phyloP scores from a whole-genome alignment of 192 early-diverging fungal species.

The Backusella morwellensis region DNA sequence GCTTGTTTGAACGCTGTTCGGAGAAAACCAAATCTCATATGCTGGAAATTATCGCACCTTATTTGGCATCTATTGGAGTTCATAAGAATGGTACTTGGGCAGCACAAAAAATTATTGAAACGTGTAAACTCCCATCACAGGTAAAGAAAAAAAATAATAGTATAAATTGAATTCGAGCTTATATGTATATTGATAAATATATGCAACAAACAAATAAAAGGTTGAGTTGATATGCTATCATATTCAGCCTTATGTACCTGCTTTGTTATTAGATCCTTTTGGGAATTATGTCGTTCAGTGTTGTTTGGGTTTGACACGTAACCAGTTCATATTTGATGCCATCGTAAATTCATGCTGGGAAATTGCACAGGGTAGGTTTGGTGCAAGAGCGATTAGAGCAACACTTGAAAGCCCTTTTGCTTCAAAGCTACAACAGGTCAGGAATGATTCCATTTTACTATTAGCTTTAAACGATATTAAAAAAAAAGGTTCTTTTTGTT shows the following conservation, averaged over 20 bases:
- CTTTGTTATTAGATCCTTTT: conserved; percentile 91
- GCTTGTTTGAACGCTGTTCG: conserved; percentile 76
- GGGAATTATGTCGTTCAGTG: conserved; percentile 99
- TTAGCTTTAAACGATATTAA: background rate
- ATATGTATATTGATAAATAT: conserved; percentile 34
- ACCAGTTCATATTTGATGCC: conserved; percentile 96
- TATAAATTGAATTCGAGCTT: background rate
- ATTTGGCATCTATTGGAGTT: conserved; percentile 85
- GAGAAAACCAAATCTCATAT: conserved; percentile 70
- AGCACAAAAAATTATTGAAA: conserved; percentile 93
- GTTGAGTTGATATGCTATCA: conserved; percentile 57
- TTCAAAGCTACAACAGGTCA: conserved; percentile 73
- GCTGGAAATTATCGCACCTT: conserved; percentile 72
- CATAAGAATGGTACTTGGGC: conserved; percentile 99
- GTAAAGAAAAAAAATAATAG: conserved; percentile 6
- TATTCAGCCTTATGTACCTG: conserved; percentile 72
- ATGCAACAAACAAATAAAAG: conserved; percentile 30
- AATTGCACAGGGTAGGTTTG: conserved; percentile 90
- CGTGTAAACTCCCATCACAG: conserved; percentile 68
- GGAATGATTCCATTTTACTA: background rate
- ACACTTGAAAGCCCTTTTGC: conserved; percentile 88
- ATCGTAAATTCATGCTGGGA: conserved; percentile 84
- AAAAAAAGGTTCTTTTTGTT: too few relatives aligned
- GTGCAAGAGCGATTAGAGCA: conserved; percentile 88
- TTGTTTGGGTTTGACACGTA: conserved; percentile 77